phyloP scores from a whole-genome alignment of 495 filamentous ascomycete species.

The Copromyces sp. region DNA sequence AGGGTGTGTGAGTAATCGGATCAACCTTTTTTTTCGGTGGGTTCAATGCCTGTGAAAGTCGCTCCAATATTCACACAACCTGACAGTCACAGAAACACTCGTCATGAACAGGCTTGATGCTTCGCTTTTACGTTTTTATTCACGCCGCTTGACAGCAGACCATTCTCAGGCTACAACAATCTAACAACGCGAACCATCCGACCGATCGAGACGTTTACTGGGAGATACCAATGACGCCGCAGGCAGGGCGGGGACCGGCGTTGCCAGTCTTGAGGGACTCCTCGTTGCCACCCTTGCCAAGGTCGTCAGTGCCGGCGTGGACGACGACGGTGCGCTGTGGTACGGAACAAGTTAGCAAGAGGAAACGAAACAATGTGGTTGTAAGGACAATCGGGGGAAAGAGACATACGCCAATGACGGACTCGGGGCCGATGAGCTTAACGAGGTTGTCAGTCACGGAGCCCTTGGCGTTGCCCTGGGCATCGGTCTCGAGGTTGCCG shows the following conservation, averaged over 20 bases:
- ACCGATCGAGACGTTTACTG: slow-evolving; percentile 24
- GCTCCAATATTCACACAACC: too few species aligned
- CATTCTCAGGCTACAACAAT: not conserved
- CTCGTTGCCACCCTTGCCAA: slow-evolving; percentile 79
- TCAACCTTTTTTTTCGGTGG: too few species aligned
- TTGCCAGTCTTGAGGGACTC: slow-evolving; percentile 98
- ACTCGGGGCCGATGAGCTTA: slow-evolving; percentile 92
- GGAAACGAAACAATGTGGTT: not conserved
- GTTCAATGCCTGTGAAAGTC: too few species aligned
- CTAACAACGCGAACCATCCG: not conserved
- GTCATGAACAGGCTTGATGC: not conserved
- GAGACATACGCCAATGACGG: slow-evolving; percentile 78
- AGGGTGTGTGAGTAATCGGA: not conserved
- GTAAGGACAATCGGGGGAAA: not conserved
- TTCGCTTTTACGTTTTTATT: not conserved
- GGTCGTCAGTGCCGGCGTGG: slow-evolving; percentile 89
- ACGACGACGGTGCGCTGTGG: slow-evolving; percentile 83
- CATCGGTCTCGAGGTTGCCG: slow-evolving; percentile 93
- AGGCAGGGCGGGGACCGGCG: slow-evolving; percentile 84
- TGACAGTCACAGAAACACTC: not conserved
- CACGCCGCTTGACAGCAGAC: not conserved
- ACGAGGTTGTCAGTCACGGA: slow-evolving; percentile 63
- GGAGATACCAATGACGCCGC: slow-evolving; percentile 91
- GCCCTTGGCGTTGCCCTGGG: slow-evolving; percentile 76
- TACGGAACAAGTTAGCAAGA: slow-evolving; percentile 7